These are phyloP conservation scores for Celoporthe dispersa DNA, from an alignment of 2,329 filamentous ascomycete species.

Conservation along the genomic window DNA sequence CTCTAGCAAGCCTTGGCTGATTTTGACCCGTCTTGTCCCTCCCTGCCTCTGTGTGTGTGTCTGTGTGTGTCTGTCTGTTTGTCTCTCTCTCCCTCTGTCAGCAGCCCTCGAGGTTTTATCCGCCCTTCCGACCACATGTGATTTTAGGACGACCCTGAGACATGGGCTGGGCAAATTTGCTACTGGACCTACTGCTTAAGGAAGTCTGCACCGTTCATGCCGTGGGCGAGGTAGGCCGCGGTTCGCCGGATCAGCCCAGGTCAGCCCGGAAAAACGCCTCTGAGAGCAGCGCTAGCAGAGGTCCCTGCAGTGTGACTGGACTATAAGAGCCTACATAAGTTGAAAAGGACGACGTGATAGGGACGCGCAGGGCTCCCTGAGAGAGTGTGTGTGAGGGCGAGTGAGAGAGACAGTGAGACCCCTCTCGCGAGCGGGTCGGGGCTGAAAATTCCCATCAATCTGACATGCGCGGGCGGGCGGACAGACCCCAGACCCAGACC, in stretches of 20 bases:
- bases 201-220: slow-evolving; percentile 10
- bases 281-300: neutral
- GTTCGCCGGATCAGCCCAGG: neutral
- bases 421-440: neutral
- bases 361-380: neutral
- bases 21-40: neutral
- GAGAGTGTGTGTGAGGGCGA: no score
- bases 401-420: neutral
- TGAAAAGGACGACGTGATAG: neutral
- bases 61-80: neutral
- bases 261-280: slow-evolving; percentile 1
- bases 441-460: slow-evolving; percentile 3
- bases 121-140: no score
- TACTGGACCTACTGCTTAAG: neutral
- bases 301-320: slow-evolving; percentile 8
- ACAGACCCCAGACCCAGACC: no score
- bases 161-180: neutral
- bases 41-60: no score
- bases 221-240: neutral
- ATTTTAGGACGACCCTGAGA: neutral
- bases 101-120: no score
- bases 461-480: neutral
- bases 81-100: neutral
- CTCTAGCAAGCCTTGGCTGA: neutral
- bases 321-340: slow-evolving; percentile 1